phyloP scores from a whole-genome alignment of 805 yeast species.

The Trichomonascus vanleenenianus region DNA sequence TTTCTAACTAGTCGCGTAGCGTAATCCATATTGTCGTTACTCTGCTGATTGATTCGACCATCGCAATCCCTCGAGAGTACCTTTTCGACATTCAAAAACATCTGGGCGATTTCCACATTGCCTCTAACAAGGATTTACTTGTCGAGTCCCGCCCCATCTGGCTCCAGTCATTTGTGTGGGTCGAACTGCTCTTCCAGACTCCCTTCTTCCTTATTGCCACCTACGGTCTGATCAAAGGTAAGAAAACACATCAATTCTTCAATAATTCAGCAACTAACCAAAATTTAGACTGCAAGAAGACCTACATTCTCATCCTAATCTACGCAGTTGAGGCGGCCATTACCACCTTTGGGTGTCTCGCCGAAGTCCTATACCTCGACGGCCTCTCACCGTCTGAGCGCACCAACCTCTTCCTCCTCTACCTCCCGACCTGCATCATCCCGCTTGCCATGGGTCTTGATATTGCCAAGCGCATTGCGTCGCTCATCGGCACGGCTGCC shows the following conservation, averaged over 20 bases:
- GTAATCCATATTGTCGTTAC: constrained; percentile 71
- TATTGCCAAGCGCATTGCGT: constrained; percentile 18
- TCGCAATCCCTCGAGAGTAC: constrained; percentile 51
- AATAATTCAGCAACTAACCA: no score
- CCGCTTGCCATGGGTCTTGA: constrained; percentile 54
- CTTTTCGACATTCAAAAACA: constrained; percentile 41
- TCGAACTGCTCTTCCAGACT: constrained; percentile 69
- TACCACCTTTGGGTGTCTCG: constrained; percentile 65
- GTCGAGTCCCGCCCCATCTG: constrained; percentile 55
- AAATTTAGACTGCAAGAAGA: constrained; percentile 10
- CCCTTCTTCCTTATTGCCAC: constrained; percentile 70
- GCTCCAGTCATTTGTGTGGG: constrained; percentile 61
- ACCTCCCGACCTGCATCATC: constrained; percentile 63
- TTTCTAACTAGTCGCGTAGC: constrained; percentile 13
- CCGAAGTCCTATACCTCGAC: constrained; percentile 24
- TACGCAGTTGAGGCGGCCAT: constrained; percentile 81
- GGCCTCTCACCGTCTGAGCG: constrained; percentile 36
- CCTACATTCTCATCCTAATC: constrained; percentile 40
- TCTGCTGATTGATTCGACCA: constrained; percentile 61
- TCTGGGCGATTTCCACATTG: constrained; percentile 53
- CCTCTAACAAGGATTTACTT: constrained; percentile 63
- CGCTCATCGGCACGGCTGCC: no score
- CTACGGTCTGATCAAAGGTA: constrained; percentile 27
- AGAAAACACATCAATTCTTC: no score
- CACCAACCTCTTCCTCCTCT: constrained; percentile 42